Base-by-base conservation (phyloP, 225 moss, liverwort and hornwort genomes). In the Marchantia paleacea region DNA sequence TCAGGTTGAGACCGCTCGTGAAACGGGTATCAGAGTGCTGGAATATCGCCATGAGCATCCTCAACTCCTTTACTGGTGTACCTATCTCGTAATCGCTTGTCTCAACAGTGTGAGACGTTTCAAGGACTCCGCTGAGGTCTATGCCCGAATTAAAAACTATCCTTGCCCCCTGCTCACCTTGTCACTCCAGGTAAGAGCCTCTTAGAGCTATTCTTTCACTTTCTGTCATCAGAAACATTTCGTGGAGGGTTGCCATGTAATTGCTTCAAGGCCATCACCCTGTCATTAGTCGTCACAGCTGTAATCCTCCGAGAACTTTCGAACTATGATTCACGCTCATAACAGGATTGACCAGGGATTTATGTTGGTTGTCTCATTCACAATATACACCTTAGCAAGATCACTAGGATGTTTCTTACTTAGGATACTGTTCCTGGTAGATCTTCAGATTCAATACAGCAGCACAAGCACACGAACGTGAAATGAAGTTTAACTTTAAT, bases 31-130 rank as follows among this genome's bases (percentile, higher is more conserved):
- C 3, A 73, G 71, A 22, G 69, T 87, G 30, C 55, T 85, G 29
- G 63, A 83, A 11, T 81, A 78, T 49, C 81, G 83, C 8, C 85
- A 87, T 55, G 85, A 86, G 16, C 84, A 89, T 79, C 85, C 87
- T 24, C 83, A 89, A 52, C 78, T 89, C 12, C 80, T 81, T 9
- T 73, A 85, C 52, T 85, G 85, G 89, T 84, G 85, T 24, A 83
- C 80, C 39, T 89, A 85, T 58, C 70, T 89, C 28, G 80, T 85
- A n/a, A 79, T 85, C 49, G 69, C 81, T 4, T 85, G 87, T 75
- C 75, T 89, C 7, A 84, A 85, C 16, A 69, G 81, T 73, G 77
- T 89, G 79, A 75, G 80, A 77, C 83, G 83, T 55, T 87, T 85
- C 73, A 19, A 78, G 19, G 89, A 89, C 60, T 85, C 87, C 4